phyloP scores from a whole-genome alignment of 2,329 filamentous ascomycete genomes.

The Aspergillus ochraceus region DNA sequence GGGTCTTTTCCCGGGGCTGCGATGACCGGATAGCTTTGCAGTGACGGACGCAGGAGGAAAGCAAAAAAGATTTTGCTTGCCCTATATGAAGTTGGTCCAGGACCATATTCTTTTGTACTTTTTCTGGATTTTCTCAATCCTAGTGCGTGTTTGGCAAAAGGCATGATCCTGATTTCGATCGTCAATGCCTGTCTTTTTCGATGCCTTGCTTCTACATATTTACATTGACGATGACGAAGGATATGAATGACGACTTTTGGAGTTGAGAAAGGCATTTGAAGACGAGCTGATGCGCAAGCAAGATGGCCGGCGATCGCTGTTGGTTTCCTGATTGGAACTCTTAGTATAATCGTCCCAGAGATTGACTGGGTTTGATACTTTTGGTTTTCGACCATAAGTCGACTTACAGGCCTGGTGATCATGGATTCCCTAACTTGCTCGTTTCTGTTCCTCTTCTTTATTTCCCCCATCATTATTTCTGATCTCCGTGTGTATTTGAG shows the following conservation, averaged over 20 bases:
- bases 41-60: too few relatives aligned
- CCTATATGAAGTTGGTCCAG: too few relatives aligned
- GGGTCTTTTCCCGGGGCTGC: not conserved
- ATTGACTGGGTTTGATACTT: not conserved
- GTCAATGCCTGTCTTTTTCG: conserved; percentile 1
- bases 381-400: not conserved
- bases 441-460: not conserved
- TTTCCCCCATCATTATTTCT: not conserved
- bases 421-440: not conserved
- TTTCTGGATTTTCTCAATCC: not conserved
- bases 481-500: not conserved
- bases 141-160: not conserved
- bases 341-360: not conserved
- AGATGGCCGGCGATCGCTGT: too few relatives aligned
- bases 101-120: not conserved
- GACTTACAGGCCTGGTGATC: too few relatives aligned
- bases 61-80: too few relatives aligned
- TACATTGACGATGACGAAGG: conserved; percentile 18
- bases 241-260: conserved; percentile 20
- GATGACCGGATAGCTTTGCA: not conserved
- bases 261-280: not conserved
- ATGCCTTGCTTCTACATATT: not conserved
- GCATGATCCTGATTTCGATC: not conserved
- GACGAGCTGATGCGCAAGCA: not conserved
- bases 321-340: not conserved